Conservation (phyloP, 441 rosid genomes). For the Eutrema salsugineum region DNA sequence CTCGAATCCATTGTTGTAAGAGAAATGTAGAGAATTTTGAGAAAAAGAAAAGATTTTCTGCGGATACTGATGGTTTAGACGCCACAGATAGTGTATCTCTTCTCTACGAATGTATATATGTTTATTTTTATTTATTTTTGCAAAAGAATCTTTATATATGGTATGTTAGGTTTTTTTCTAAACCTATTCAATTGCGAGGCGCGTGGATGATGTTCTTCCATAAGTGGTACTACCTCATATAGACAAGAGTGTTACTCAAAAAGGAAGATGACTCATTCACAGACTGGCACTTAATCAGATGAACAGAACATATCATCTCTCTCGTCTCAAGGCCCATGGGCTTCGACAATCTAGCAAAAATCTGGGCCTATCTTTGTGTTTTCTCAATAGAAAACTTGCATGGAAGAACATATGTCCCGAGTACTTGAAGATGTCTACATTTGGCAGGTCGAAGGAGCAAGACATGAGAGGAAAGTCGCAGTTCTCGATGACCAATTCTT, state of each 20-base stretch:
- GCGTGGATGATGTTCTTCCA: background rate
- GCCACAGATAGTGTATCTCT: background rate
- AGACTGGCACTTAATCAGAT: too few species aligned
- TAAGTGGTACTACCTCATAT: background rate
- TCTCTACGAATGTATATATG: too few species aligned
- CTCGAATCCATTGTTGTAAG: background rate
- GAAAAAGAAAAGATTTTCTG: background rate
- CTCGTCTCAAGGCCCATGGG: background rate
- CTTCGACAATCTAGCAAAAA: background rate
- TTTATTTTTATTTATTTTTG: too few species aligned
- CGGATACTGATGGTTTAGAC: background rate
- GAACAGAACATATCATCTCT: background rate
- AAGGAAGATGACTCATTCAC: background rate
- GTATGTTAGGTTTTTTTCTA: background rate
- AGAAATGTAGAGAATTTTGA: background rate
- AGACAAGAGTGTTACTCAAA: too few species aligned
- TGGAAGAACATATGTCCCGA: conserved; percentile 12
- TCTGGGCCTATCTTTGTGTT: too few species aligned
- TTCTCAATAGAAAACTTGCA: too few species aligned
- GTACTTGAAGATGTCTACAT: conserved; percentile 31
- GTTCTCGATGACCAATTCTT: conserved; percentile 28
- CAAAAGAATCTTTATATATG: too few species aligned
- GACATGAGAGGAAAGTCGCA: conserved; percentile 19
- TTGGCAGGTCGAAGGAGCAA: conserved; percentile 19
- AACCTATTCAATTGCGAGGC: background rate